Conservation (phyloP, 495 filamentous ascomycete species). For the Ascodesmis nigricans region DNA sequence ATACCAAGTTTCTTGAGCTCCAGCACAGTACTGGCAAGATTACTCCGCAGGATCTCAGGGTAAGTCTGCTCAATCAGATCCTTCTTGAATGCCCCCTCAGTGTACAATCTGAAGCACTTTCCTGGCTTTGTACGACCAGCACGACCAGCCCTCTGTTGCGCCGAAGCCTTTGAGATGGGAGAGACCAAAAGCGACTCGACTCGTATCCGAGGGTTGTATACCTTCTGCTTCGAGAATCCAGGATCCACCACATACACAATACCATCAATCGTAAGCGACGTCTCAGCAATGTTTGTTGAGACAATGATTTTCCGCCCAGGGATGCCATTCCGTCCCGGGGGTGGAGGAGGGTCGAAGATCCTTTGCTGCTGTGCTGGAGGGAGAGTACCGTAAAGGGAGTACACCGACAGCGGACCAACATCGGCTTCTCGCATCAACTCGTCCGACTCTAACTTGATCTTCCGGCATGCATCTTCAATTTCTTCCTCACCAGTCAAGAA, state of each 20-base stretch:
- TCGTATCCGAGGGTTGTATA: conserved; percentile 91
- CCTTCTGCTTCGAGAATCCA: conserved; percentile 98
- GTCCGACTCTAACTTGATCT: conserved; percentile 73
- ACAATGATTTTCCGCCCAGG: conserved; percentile 92
- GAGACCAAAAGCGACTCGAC: conserved; percentile 92
- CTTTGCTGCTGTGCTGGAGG: conserved; percentile 80
- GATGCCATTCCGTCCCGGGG: conserved; percentile 46
- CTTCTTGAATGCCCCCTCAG: conserved; percentile 89
- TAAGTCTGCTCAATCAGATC: conserved; percentile 94
- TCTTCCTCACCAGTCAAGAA: conserved; percentile 98
- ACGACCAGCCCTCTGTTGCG: conserved; percentile 92
- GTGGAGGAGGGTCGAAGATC: conserved; percentile 80
- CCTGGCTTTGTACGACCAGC: conserved; percentile 93
- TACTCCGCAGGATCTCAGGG: conserved; percentile 85
- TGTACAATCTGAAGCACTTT: conserved; percentile 95
- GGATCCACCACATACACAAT: conserved; percentile 98
- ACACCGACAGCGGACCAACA: conserved; percentile 71
- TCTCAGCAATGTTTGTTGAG: conserved; percentile 96
- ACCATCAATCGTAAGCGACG: conserved; percentile 89
- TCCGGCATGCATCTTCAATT: conserved; percentile 87
- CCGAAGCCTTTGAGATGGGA: conserved; percentile 94
- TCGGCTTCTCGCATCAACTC: conserved; percentile 79
- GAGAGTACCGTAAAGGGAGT: conserved; percentile 83
- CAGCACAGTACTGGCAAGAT: conserved; percentile 79
- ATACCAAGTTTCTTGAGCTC: conserved; percentile 96